Conservation (phyloP, 2,329 filamentous ascomycete species). For the Calonectria pauciramosa region DNA sequence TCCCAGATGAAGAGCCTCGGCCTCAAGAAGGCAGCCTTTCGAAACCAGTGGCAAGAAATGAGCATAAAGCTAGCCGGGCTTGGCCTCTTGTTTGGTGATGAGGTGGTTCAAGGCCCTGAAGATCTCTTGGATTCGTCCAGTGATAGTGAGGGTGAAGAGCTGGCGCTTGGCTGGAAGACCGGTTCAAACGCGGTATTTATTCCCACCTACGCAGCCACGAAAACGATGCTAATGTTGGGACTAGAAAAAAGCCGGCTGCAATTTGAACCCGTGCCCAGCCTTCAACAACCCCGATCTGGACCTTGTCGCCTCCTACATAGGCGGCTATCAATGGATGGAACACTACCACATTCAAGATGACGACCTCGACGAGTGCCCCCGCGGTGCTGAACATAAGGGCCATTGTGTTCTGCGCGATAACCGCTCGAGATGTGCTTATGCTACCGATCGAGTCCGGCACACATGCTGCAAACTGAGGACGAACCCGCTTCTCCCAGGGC, state of each 20-base stretch:
- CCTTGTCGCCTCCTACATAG: slow-evolving; percentile 30
- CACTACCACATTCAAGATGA: slow-evolving; percentile 38
- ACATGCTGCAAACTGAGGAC: slow-evolving; percentile 35
- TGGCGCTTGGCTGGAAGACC: slow-evolving; percentile 26
- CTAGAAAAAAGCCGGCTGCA: slow-evolving; percentile 27
- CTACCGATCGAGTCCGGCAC: slow-evolving; percentile 29
- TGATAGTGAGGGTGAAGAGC: slow-evolving; percentile 26
- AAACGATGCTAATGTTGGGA: not conserved
- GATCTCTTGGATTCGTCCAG: slow-evolving; percentile 24
- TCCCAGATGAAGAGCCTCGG: slow-evolving; percentile 5
- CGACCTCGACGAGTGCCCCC: slow-evolving; percentile 34
- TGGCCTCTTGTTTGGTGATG: slow-evolving; percentile 32
- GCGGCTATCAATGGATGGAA: slow-evolving; percentile 29
- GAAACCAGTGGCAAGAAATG: slow-evolving; percentile 28
- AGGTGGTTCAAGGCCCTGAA: slow-evolving; percentile 12
- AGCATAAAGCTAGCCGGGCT: slow-evolving; percentile 26
- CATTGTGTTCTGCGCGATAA: slow-evolving; percentile 36
- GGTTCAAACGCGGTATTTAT: slow-evolving; percentile 14
- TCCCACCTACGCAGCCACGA: not conserved
- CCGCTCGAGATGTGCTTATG: slow-evolving; percentile 34
- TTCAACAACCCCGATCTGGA: slow-evolving; percentile 30
- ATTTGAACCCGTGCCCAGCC: slow-evolving; percentile 30
- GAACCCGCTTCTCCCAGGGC: slow-evolving; percentile 31
- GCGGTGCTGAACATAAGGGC: slow-evolving; percentile 24
- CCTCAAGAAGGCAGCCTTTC: slow-evolving; percentile 17